Evolutionary conservation across 1,139 yeast genomes (phyloP), one percentile per base, ranked within the genome.

Genomic region (Pneumocystis murina): DNA sequence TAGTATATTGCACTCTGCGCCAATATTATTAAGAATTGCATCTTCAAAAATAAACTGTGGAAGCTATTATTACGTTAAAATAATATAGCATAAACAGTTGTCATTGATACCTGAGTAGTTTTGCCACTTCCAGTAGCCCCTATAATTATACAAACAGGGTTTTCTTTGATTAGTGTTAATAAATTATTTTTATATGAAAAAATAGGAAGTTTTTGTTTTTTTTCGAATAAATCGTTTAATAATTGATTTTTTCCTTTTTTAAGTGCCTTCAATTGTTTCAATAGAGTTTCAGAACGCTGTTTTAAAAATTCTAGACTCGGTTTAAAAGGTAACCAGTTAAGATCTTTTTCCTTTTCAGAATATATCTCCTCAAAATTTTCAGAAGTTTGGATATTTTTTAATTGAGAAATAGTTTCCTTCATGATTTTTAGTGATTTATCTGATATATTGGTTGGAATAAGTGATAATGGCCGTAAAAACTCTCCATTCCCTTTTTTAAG

Each of bases 61-160:
- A 40, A 86, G 82, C 71, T 86, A 58, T 91, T 0, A 91, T 85
- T 0, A 88, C 84, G 71, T 85, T 86, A 58, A 40, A 38, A 38
- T 43, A 24, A 30, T 20, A 66, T 1, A 65, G 57, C 6, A 48
- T 24, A 24, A 48, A 48, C 16, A 48, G 4, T 4, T 48, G 10
- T 24, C 10, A 10, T 48, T 30, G 65, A 66, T 48, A 66, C 48
- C 75, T 92, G 98, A 0, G 98, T 92, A 6, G 98, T 91, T 73
- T 92, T 92, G 77, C 98, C 98, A 6, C 96, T 88, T 75, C 98
- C 98, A 0, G 98, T 92, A 70, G 92, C 97, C 78, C 98, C 98
- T 40, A 92, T 80, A 16, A 94, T 85, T 0, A 92, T 83, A 68
- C 91, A 86, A 70, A 92, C 97, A 71, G 91, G 89, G 71, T 92